These are phyloP conservation scores for Aegilops longissima DNA, from an alignment of 176 grass and related monocot species.

Conservation along the genomic window DNA sequence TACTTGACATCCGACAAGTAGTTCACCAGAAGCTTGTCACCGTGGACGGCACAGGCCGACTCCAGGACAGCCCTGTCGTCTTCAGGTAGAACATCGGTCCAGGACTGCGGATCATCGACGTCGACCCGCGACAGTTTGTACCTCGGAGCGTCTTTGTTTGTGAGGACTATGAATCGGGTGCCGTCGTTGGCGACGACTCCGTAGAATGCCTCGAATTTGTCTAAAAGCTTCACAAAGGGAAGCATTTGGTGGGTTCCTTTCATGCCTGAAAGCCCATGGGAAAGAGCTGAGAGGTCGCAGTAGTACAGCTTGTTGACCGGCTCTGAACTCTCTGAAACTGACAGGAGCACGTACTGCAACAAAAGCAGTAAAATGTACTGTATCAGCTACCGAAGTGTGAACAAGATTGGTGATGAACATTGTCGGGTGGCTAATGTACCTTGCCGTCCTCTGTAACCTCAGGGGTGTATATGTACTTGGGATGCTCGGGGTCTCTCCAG, in stretches of 20 bases:
- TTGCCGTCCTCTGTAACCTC: conserved; percentile 82
- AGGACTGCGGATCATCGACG: conserved; percentile 30
- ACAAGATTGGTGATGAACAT: too few relatives aligned
- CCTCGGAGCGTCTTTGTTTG: conserved; percentile 70
- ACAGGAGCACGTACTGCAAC: conserved; percentile 71
- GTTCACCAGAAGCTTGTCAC: conserved; percentile 64
- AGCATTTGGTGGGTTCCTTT: conserved; percentile 45
- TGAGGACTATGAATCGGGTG: conserved; percentile 65
- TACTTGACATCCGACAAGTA: conserved; percentile 88
- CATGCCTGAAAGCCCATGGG: conserved; percentile 2
- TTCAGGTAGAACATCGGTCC: conserved; percentile 58
- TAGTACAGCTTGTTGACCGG: conserved; percentile 91
- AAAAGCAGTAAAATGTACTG: background rate
- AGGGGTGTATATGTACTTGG: conserved; percentile 66
- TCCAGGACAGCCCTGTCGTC: conserved; percentile 69
- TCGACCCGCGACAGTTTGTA: conserved; percentile 73
- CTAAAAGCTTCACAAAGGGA: conserved; percentile 81
- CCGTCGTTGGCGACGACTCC: conserved; percentile 62
- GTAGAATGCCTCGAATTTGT: conserved; percentile 68
- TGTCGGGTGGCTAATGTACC: conserved; percentile 29
- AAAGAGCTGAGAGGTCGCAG: conserved; percentile 51
- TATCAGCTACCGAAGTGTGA: background rate
- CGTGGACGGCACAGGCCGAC: conserved; percentile 59
- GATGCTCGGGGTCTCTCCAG: conserved; percentile 76
- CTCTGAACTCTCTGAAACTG: conserved; percentile 73